phyloP scores from a whole-genome alignment of 768 basidiomycete genomes.

The Tulasnella sp. region DNA sequence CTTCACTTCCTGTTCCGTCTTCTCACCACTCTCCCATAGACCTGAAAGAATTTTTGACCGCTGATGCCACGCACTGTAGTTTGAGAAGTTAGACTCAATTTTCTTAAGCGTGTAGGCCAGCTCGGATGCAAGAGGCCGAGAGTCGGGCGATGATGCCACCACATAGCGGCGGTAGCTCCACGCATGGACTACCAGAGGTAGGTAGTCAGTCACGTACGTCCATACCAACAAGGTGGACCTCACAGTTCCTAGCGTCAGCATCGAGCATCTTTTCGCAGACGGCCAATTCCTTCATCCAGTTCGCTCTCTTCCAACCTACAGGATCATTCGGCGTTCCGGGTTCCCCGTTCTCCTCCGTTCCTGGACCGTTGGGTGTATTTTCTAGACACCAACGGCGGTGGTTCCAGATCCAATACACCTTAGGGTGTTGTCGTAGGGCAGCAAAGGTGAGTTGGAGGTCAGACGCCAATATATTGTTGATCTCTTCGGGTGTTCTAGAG shows the following conservation, averaged over 20 bases:
- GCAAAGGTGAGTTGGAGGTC: conserved; percentile 80
- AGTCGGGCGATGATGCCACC: conserved; percentile 62
- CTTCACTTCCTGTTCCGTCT: conserved; percentile 53
- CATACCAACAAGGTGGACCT: conserved; percentile 36
- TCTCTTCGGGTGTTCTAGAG: conserved; percentile 55
- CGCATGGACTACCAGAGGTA: conserved; percentile 63
- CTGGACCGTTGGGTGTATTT: conserved; percentile 73
- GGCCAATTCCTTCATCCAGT: conserved; percentile 82
- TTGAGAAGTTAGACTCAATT: conserved; percentile 91
- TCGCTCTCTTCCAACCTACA: conserved; percentile 68
- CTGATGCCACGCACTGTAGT: conserved; percentile 99
- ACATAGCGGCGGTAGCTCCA: conserved; percentile 94
- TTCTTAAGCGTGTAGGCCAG: conserved; percentile 82
- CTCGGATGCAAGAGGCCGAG: conserved; percentile 55
- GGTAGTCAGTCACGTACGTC: background rate
- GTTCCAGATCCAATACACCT: conserved; percentile 99
- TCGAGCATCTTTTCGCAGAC: conserved; percentile 92
- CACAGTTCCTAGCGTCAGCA: conserved; percentile 89
- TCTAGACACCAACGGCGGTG: conserved; percentile 94
- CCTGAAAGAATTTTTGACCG: conserved; percentile 73
- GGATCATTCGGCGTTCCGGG: conserved; percentile 41
- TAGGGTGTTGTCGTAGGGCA: conserved; percentile 80
- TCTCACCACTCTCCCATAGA: conserved; percentile 58
- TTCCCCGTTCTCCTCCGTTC: conserved; percentile 37
- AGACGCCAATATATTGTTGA: conserved; percentile 59